Evolutionary conservation across 164 flowering plant species (phyloP).

Genomic region (Taxillus chinensis): DNA sequence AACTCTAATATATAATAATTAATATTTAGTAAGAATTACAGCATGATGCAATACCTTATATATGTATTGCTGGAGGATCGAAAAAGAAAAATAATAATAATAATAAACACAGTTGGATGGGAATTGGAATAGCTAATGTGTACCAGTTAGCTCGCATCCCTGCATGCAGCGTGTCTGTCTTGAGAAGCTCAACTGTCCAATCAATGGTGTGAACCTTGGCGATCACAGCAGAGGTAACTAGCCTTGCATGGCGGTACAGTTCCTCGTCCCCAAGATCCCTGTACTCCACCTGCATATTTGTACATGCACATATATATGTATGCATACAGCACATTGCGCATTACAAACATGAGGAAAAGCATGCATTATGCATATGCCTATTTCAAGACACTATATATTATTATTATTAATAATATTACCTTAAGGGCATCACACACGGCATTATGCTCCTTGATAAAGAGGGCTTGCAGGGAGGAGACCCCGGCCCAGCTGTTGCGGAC

Average conservation of each 20-base stretch:
- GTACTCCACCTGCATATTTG: slow-evolving; percentile 13
- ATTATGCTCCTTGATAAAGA: slow-evolving; percentile 38
- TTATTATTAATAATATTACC: slow-evolving; percentile 7
- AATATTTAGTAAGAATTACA: too few species aligned
- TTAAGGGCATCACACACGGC: slow-evolving; percentile 31
- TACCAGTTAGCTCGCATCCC: slow-evolving; percentile 36
- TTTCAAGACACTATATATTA: too few species aligned
- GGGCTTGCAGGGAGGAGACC: slow-evolving; percentile 29
- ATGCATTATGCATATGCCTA: too few species aligned
- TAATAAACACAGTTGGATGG: too few species aligned
- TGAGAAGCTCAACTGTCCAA: slow-evolving; percentile 41
- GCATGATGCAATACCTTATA: too few species aligned
- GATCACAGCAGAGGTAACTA: slow-evolving; percentile 39
- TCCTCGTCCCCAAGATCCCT: slow-evolving; percentile 23
- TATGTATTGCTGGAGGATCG: too few species aligned
- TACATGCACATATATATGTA: background rate
- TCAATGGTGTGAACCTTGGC: slow-evolving; percentile 40
- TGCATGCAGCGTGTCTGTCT: slow-evolving; percentile 29
- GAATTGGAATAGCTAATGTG: too few species aligned
- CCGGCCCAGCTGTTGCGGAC: slow-evolving; percentile 42
- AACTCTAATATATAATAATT: too few species aligned
- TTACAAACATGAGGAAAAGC: too few species aligned
- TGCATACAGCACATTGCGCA: too few species aligned
- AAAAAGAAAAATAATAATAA: too few species aligned
- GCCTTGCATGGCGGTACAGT: slow-evolving; percentile 29